Base-by-base conservation (phyloP, 306 rosid species). In the Cicer yamashitae region DNA sequence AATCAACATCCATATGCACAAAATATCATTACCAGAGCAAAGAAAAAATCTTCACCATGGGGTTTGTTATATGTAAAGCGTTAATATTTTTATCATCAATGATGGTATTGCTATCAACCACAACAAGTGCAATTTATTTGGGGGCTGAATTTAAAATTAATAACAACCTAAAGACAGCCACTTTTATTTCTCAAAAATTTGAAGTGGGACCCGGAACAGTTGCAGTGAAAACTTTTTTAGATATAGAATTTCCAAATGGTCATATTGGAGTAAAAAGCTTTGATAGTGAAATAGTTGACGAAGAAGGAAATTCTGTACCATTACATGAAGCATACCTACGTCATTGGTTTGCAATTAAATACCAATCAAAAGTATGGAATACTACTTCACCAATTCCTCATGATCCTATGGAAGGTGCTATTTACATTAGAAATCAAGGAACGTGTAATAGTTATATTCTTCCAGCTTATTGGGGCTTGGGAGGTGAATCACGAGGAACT, bases 161-260 rank as follows among this genome's bases (percentile, higher is more conserved):
- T 8, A 30, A 5, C 2, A 57, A 66, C n/a, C 8, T 77, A 1
- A 68, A 77, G 41, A 46, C 70, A 13, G 7, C n/a, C 3, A 77
- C 76, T 2, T 77, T 77, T 48, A 0, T 46, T 3, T 57, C 63
- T 13, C 6, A 59, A 37, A 38, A 3, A 5, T 70, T 77, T 58
- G 82, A 37, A 18, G 1, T 39, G 2, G 70, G 37, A 3, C 78
- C 59, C 0, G 78, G 78, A 60, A 22, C 8, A 39, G 50, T 17
- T 17, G 18, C 18, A 17, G 18, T 17, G 18, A 17, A 17, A 17
- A 17, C 18, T 17, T 17, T 17, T 17, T 17, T 17, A 17, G 18
- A 17, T 17, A 17, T 17, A 17, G 18, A 17, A 17, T 17, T 17
- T 17, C 18, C 18, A 17, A 17, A 17, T 0, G 18, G 18, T 17